Percentiles rank a stretch among this genome's conserved stretches.
phyloP scores from a whole-genome alignment of 495 filamentous ascomycete genomes.

The Neurospora discreta region DNA sequence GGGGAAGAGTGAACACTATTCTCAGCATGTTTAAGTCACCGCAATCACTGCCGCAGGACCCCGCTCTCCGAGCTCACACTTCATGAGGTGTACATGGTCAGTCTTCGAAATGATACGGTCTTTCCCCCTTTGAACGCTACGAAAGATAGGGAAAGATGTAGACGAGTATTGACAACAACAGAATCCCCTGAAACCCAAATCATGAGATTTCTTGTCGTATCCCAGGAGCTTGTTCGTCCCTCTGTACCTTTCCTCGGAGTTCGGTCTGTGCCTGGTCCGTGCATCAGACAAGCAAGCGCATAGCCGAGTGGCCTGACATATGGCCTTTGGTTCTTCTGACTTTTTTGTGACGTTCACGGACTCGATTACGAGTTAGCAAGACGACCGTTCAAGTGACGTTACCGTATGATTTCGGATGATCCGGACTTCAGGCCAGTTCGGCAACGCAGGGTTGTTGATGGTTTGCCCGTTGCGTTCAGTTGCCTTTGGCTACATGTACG shows the following conservation, averaged over 20 bases:
- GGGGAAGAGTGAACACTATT: conserved; percentile 6
- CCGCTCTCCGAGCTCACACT: neutral
- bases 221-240: neutral
- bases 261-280: too few relatives aligned
- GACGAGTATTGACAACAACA: neutral
- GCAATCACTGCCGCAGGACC: neutral
- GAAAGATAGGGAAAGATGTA: neutral
- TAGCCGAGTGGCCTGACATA: too few relatives aligned
- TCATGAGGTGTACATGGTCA: neutral
- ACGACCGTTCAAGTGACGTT: neutral
- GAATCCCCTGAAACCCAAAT: neutral
- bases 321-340: neutral
- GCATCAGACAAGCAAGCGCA: too few relatives aligned
- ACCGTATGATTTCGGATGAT: too few relatives aligned
- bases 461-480: too few relatives aligned
- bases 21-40: neutral
- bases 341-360: neutral
- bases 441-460: too few relatives aligned
- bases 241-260: neutral
- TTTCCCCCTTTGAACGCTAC: neutral
- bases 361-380: neutral
- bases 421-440: too few relatives aligned
- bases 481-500: too few relatives aligned
- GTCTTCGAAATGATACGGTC: too few relatives aligned
- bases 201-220: neutral